These are phyloP conservation scores for Carex pumila DNA, from an alignment of 176 grass and related monocot species.

Conservation along the genomic window DNA sequence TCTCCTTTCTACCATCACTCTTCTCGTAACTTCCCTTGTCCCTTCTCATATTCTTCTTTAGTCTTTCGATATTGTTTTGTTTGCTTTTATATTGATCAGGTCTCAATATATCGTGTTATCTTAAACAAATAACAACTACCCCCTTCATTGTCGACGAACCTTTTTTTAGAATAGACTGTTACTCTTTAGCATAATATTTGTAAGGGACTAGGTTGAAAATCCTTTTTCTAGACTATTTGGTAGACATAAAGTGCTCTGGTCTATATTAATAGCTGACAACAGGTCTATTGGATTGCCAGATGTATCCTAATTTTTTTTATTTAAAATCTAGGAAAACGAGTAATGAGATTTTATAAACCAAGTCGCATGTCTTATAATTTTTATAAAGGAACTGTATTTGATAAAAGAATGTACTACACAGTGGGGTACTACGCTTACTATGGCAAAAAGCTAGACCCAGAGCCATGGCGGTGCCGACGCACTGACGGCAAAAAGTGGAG, in stretches of 20 bases:
- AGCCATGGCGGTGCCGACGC: slow-evolving; percentile 91
- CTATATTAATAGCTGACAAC: not conserved
- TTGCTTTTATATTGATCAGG: not conserved
- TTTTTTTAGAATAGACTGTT: not conserved
- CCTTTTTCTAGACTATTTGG: not conserved
- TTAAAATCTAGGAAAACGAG: not conserved
- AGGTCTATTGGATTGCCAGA: not conserved
- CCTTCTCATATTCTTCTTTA: not conserved
- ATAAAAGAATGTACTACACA: slow-evolving; percentile 20
- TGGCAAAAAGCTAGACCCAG: slow-evolving; percentile 94
- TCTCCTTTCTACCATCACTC: slow-evolving; percentile 69
- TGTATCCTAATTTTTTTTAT: not conserved
- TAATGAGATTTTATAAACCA: not conserved
- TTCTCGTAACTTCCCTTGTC: slow-evolving; percentile 39
- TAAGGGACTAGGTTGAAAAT: not conserved
- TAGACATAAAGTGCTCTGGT: not conserved
- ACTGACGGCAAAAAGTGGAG: slow-evolving; percentile 99
- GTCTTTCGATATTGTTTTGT: not conserved
- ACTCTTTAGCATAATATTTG: slow-evolving; percentile 4
- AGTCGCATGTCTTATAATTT: not conserved
- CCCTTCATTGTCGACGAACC: not conserved
- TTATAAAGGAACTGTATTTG: not conserved
- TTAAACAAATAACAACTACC: not conserved
- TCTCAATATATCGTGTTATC: not conserved
- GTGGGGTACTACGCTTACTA: slow-evolving; percentile 96